phyloP scores from a whole-genome alignment of 2,329 filamentous ascomycete genomes.

The Pestalotiopsis fici region DNA sequence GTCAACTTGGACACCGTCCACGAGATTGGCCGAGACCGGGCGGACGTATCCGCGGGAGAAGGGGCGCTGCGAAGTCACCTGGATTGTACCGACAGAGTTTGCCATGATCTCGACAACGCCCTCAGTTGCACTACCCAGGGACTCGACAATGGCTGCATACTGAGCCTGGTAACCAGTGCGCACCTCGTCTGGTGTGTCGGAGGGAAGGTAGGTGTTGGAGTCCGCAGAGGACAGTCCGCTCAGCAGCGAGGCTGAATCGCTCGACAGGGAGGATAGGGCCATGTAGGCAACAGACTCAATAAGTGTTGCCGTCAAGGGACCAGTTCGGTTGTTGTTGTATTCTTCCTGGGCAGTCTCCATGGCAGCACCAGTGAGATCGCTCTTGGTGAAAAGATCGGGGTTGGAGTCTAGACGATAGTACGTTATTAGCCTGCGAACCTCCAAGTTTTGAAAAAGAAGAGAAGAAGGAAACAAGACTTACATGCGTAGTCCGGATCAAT shows the following conservation, averaged over 20 bases:
- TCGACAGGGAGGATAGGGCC: not conserved
- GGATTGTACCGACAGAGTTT: slow-evolving; percentile 5
- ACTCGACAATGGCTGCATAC: not conserved
- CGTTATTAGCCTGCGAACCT: not conserved
- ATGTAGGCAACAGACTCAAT: slow-evolving; percentile 5
- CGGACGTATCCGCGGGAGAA: slow-evolving; percentile 5
- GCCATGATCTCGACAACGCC: slow-evolving; percentile 6
- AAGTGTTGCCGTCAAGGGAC: slow-evolving; percentile 5
- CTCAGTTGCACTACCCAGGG: not conserved
- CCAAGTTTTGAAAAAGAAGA: too few relatives aligned
- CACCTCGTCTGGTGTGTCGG: not conserved
- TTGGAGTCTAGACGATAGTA: not conserved
- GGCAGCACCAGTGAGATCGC: not conserved
- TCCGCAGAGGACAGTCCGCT: not conserved
- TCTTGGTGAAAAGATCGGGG: slow-evolving; percentile 13
- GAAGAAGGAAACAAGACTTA: slow-evolving; percentile 8
- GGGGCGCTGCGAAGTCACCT: slow-evolving; percentile 5
- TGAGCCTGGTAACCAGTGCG: not conserved
- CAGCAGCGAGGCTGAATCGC: not conserved
- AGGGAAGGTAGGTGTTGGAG: slow-evolving; percentile 5
- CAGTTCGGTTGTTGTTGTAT: slow-evolving; percentile 1
- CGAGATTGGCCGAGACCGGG: not conserved
- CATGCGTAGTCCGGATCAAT: slow-evolving; percentile 22
- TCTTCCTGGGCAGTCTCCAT: slow-evolving; percentile 29
- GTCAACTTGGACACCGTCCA: slow-evolving; percentile 26